These are phyloP conservation scores for Aspergillus sp. DNA, from an alignment of 2,329 filamentous ascomycete genomes.

Conservation along the genomic window DNA sequence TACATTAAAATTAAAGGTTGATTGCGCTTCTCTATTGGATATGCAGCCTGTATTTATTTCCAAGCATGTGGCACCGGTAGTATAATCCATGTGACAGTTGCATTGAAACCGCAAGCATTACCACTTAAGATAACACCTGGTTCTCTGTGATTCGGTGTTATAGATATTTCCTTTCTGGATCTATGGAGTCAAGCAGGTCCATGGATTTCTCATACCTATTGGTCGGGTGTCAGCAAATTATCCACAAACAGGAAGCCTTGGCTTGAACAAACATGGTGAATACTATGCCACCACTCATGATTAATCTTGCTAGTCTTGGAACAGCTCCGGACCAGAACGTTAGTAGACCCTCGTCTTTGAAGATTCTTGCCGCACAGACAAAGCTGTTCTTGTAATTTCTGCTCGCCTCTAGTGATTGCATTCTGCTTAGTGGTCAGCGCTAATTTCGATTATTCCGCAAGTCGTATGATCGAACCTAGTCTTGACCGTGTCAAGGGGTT, in stretches of 20 bases:
- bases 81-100: background rate
- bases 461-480: slow-evolving; percentile 54
- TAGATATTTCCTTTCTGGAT: slow-evolving; percentile 83
- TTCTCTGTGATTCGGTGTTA: background rate
- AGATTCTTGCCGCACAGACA: slow-evolving; percentile 77
- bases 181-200: slow-evolving; percentile 74
- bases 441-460: background rate
- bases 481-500: slow-evolving; percentile 89
- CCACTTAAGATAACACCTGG: background rate
- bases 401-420: slow-evolving; percentile 92
- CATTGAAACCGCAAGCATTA: background rate
- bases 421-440: slow-evolving; percentile 51
- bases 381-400: slow-evolving; percentile 83
- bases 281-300: slow-evolving; percentile 92
- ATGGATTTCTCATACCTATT: slow-evolving; percentile 87
- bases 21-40: background rate
- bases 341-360: slow-evolving; percentile 81
- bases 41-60: background rate
- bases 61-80: background rate
- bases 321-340: slow-evolving; percentile 95
- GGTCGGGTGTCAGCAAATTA: slow-evolving; percentile 12
- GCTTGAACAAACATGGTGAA: slow-evolving; percentile 75
- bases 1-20: background rate
- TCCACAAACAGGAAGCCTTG: background rate
- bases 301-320: slow-evolving; percentile 77